Percentiles rank a stretch among this genome's conserved stretches.
These are phyloP conservation scores for Pneumocystis canis DNA, from an alignment of 1,139 yeast genomes.

Conservation along the genomic window DNA sequence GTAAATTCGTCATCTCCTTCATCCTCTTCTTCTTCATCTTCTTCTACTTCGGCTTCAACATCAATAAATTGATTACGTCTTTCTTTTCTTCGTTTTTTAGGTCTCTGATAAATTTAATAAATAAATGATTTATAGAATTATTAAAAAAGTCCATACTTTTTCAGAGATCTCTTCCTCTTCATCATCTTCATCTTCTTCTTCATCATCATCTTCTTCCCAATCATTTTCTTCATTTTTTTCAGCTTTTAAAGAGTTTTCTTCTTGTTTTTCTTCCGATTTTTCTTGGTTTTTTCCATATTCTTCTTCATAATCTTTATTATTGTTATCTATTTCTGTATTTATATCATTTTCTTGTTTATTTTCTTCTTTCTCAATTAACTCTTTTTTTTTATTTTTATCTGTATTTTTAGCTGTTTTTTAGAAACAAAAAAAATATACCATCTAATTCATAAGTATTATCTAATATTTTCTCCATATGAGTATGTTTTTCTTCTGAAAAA, in stretches of 20 bases:
- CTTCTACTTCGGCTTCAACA: constrained; percentile 98
- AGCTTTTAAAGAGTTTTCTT: constrained; percentile 19
- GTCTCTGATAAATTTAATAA: constrained; percentile 39
- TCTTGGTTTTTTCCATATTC: constrained; percentile 5
- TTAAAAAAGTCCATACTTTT: constrained; percentile 20
- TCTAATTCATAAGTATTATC: not conserved
- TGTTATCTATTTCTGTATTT: not conserved
- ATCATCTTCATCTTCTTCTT: constrained; percentile 18
- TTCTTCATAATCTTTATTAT: not conserved
- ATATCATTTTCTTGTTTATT: constrained; percentile 6
- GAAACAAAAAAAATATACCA: not conserved
- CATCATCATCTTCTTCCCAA: constrained; percentile 23
- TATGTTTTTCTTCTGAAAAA: not conserved
- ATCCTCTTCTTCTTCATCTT: constrained; percentile 91
- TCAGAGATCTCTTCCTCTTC: constrained; percentile 10
- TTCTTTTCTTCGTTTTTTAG: constrained; percentile 49
- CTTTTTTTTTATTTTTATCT: constrained; percentile 1
- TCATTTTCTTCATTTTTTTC: constrained; percentile 22
- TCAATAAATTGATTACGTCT: constrained; percentile 82
- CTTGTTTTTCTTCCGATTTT: constrained; percentile 13
- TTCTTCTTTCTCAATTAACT: not conserved
- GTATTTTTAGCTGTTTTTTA: not conserved
- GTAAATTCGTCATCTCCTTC: constrained; percentile 86
- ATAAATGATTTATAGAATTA: constrained; percentile 32
- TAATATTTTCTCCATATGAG: not conserved